Evolutionary conservation across 768 basidiomycete genomes (phyloP).

Genomic region (Russula griseocarnosa): DNA sequence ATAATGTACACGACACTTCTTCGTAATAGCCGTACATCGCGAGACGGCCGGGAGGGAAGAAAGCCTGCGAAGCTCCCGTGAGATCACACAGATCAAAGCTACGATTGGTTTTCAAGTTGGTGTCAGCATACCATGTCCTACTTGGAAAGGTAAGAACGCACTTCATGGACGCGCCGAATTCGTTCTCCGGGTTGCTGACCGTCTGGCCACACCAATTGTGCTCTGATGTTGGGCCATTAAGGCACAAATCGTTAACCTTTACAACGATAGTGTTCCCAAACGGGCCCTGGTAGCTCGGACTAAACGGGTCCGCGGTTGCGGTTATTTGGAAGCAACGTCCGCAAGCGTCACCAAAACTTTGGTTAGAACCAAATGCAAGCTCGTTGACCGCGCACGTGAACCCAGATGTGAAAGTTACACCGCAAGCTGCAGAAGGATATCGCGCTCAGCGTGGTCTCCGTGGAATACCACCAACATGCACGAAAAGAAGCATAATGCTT

Average conservation of each 20-base stretch:
- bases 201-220: conserved; percentile 54
- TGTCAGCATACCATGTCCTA: not conserved
- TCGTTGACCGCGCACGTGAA: conserved; percentile 57
- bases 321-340: conserved; percentile 58
- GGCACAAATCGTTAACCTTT: conserved; percentile 47
- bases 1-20: conserved; percentile 55
- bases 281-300: conserved; percentile 36
- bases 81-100: conserved; percentile 63
- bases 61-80: conserved; percentile 47
- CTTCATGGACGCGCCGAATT: conserved; percentile 44
- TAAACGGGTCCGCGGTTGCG: conserved; percentile 30
- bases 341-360: conserved; percentile 55
- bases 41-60: conserved; percentile 55
- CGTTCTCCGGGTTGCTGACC: conserved; percentile 39
- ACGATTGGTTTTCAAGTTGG: not conserved
- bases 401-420: conserved; percentile 42
- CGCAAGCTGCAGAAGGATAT: conserved; percentile 42
- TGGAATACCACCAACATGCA: not conserved
- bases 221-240: conserved; percentile 39
- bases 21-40: conserved; percentile 50
- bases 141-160: conserved; percentile 32
- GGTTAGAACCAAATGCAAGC: conserved; percentile 49
- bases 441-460: not conserved
- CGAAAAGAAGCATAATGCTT: not conserved
- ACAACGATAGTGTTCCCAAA: conserved; percentile 51